Base-by-base conservation (phyloP, 179 eudicot genomes). In the Gypsophila paniculata region DNA sequence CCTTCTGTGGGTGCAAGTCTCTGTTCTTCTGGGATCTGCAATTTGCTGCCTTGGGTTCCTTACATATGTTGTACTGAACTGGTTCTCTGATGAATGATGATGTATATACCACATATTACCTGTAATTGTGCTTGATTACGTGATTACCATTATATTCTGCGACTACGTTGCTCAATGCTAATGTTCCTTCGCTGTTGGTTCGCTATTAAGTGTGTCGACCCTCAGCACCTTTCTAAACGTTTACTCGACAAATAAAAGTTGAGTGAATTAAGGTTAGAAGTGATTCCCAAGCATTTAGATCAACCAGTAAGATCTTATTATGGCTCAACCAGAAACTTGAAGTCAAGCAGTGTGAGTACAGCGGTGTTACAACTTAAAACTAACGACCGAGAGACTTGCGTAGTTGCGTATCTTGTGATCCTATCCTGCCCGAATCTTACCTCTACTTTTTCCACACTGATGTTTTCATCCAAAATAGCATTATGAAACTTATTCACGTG, bases 1-100 rank as follows among this genome's bases (percentile, higher is more conserved):
- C 61, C 57, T 26, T 25, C 42, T 89, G 68, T 89, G 88, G 97
- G 86, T 86, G 77, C 82, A 82, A 71, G 62, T 85, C 42, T 42
- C 87, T 8, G 75, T 93, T 17, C 18, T 85, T 32, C 29, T 84
- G 19, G 90, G 87, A 48, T 84, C 88, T 14, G 78, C 78, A 58
- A 54, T 70, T 29, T 84, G 76, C 48, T 65, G 82, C 73, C 19
- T 83, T 14, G 82, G 81, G 12, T 91, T 89, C 80, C 72, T 86
- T 64, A 0, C 65, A 36, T 80, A 91, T 66, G 76, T 81, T 52
- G 53, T 84, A 29, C 83, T 65, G 69, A 39, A 82, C 49, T 91
- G 93, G 96, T 51, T 90, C n/a, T 62, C 23, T 10, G 79, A 79
- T 17, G 86, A 76, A 36, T 64, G 72, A 25, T 29, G 34, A 29